These are phyloP conservation scores for Phaeosphaeriaceae sp. DNA, from an alignment of 2,329 filamentous ascomycete genomes.

Conservation along the genomic window DNA sequence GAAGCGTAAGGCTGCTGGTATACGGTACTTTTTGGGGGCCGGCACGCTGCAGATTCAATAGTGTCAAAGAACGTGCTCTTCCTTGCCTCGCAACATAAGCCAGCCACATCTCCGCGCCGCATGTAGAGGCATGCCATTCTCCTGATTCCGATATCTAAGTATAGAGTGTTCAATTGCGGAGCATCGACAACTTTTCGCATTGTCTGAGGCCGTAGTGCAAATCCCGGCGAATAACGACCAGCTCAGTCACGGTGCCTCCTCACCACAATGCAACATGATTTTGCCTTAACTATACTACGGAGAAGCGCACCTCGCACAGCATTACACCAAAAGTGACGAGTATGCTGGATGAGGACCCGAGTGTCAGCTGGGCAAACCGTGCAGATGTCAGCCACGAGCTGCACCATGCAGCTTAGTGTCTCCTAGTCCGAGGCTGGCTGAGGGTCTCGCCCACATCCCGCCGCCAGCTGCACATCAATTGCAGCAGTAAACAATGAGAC, in stretches of 20 bases:
- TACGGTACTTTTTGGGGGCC: neutral
- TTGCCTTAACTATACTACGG: neutral
- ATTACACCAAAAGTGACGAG: neutral
- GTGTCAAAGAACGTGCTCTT: neutral
- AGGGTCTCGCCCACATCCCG: constrained; percentile 6
- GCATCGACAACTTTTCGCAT: neutral
- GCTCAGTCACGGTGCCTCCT: neutral
- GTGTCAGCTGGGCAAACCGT: constrained; percentile 2
- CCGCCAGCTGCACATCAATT: neutral
- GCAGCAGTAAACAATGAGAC: neutral
- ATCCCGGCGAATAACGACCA: neutral
- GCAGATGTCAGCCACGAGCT: constrained; percentile 3
- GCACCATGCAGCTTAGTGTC: constrained; percentile 1
- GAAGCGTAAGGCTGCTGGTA: neutral
- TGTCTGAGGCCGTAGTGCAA: neutral
- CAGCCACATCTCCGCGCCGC: neutral
- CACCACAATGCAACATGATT: neutral
- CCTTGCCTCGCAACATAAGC: neutral
- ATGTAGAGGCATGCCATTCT: neutral
- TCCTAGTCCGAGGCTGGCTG: constrained; percentile 5
- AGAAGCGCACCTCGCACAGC: neutral
- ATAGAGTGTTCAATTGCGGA: neutral
- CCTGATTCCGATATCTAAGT: neutral
- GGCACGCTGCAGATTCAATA: neutral
- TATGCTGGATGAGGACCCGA: neutral